Conservation (phyloP, 768 basidiomycete genomes). For the Termitomyces sp. region DNA sequence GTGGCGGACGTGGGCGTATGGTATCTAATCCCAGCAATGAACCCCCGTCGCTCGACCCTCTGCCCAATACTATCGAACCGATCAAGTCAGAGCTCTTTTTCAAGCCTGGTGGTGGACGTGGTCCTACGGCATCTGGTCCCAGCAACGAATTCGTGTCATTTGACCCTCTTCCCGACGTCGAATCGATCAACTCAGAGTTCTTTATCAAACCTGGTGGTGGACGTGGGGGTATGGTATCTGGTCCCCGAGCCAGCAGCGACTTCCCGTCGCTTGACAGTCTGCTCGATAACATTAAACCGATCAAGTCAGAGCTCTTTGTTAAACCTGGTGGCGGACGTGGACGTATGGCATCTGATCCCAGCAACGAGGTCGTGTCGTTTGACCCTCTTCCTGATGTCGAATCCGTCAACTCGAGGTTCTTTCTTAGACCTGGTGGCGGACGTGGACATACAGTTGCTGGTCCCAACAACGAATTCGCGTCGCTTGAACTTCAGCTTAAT, state of each 20-base stretch:
- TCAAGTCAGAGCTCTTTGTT: not conserved
- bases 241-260: slow-evolving; percentile 45
- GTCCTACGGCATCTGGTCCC: too few relatives aligned
- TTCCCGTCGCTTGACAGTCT: slow-evolving; percentile 78
- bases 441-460: too few relatives aligned
- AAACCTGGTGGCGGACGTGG: not conserved
- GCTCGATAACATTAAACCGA: slow-evolving; percentile 34
- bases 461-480: slow-evolving; percentile 61
- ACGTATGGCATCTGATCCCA: too few relatives aligned
- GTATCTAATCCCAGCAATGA: slow-evolving; percentile 33
- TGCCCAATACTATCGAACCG: slow-evolving; percentile 40
- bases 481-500: slow-evolving; percentile 72
- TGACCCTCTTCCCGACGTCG: slow-evolving; percentile 61
- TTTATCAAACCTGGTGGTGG: not conserved
- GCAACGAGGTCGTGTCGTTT: slow-evolving; percentile 76
- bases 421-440: not conserved
- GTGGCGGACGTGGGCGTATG: not conserved
- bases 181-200: not conserved
- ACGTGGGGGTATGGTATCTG: too few relatives aligned
- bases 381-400: slow-evolving; percentile 63
- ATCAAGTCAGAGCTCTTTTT: not conserved
- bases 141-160: slow-evolving; percentile 75
- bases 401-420: slow-evolving; percentile 1
- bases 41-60: slow-evolving; percentile 74
- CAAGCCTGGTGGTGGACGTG: not conserved